Base-by-base conservation (phyloP, 2,329 filamentous ascomycete species). In the Scedosporium minutisporum region DNA sequence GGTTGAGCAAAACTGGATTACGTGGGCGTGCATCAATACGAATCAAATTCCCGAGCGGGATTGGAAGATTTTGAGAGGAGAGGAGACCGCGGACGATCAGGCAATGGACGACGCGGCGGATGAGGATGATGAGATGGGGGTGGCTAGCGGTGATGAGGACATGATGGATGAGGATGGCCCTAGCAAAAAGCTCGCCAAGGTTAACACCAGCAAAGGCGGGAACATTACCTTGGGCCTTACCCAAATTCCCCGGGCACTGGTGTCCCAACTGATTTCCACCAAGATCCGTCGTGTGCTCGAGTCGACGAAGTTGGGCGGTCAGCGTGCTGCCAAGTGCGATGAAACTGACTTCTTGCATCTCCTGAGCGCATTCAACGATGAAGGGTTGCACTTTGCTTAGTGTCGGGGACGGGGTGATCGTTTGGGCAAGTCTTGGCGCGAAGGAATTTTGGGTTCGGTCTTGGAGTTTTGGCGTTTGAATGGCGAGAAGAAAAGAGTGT, bases 291-390 rank as follows among this genome's bases (percentile, higher is more conserved):
- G 88, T 71, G 91, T 97, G 21, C 80, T 97, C 21, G 88, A 93
- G 71, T 85, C 88, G 66, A 96, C 93, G 0, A 83, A 86, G 58
- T 79, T 97, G 62, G 88, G 87, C 3, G 91, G 96, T 65, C 91
- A 89, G 77, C 82, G 93, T 66, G 85, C 93, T 10, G 83, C 91
- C 65, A 87, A 95, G 79, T 96, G 92, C 70, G 92, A 97, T 70
- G 91, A 97, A 76, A 93, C 89, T 61, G 93, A 96, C 69, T 97
- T 97, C 71, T 76, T 99, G 72, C 87, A 87, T 68, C 74, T 97
- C 66, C 76, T 96, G 46, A 82, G 80, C 67, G 88, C 89, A 1
- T 96, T 97, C 75, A 96, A 97, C 72, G 85, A 91, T 67, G 91
- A 96, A 72, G 91, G 91, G 29, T 93, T 97, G 64, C 93, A 97